These are phyloP conservation scores for Lipomyces yamadae DNA, from an alignment of 805 yeast species.

Conservation along the genomic window DNA sequence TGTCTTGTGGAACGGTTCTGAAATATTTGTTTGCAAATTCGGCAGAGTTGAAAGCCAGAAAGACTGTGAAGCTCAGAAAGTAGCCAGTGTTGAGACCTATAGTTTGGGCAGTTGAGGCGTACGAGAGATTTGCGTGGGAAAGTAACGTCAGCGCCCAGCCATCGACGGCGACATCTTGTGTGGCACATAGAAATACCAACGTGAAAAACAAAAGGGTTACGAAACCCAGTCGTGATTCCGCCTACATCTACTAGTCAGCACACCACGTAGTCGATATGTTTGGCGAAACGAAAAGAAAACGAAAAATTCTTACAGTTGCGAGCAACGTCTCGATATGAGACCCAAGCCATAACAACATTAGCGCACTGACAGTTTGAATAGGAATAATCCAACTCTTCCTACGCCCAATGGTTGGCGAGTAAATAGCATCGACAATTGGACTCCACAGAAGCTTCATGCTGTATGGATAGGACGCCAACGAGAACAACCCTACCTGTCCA, in stretches of 20 bases:
- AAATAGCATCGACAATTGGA: slow-evolving; percentile 91
- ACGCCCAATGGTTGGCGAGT: slow-evolving; percentile 69
- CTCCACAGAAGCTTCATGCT: slow-evolving; percentile 92
- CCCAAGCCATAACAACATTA: slow-evolving; percentile 71
- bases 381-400: slow-evolving; percentile 95
- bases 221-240: slow-evolving; percentile 52
- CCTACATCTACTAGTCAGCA: slow-evolving; percentile 4
- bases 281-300: too few species aligned
- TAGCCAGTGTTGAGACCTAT: slow-evolving; percentile 93
- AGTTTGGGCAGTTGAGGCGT: slow-evolving; percentile 97
- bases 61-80: slow-evolving; percentile 87
- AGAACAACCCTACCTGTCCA: slow-evolving; percentile 87
- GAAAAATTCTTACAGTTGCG: slow-evolving; percentile 49
- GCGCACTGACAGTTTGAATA: slow-evolving; percentile 63
- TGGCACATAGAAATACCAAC: slow-evolving; percentile 87
- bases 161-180: slow-evolving; percentile 98
- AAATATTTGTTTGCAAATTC: slow-evolving; percentile 90
- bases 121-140: slow-evolving; percentile 75
- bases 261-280: not conserved
- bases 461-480: slow-evolving; percentile 93
- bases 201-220: slow-evolving; percentile 76
- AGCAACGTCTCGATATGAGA: slow-evolving; percentile 56
- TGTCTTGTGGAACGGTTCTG: slow-evolving; percentile 61
- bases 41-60: slow-evolving; percentile 85
- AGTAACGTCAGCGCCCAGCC: slow-evolving; percentile 97